A percentile compares a stretch with the other conserved stretches of the same genome.
phyloP scores from a whole-genome alignment of 257 asterid species.

The Solanum appendiculatum region DNA sequence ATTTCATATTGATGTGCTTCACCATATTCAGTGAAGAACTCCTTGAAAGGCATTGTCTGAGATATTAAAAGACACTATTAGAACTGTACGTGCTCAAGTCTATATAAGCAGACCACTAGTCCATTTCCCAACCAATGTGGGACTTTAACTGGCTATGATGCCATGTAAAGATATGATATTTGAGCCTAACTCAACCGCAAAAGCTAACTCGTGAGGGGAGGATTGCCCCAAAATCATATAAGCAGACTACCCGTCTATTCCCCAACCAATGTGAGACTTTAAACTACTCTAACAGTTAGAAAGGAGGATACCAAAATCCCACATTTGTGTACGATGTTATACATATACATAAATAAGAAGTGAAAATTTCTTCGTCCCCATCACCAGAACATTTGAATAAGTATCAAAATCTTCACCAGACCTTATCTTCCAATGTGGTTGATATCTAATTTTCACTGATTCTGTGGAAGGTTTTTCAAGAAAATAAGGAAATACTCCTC shows the following conservation, averaged over 20 bases:
- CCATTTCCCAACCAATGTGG: too few relatives aligned
- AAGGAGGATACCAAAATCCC: background rate
- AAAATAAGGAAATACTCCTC: background rate
- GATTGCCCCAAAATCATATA: background rate
- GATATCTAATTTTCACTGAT: too few relatives aligned
- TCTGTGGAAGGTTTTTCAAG: too few relatives aligned
- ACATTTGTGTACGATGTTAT: background rate
- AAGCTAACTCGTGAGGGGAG: background rate
- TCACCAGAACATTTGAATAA: too few relatives aligned
- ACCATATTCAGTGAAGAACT: conserved; percentile 91
- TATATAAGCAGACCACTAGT: too few relatives aligned
- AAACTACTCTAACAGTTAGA: background rate
- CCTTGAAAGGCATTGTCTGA: conserved; percentile 70
- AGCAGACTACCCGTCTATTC: background rate
- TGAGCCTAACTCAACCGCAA: too few relatives aligned
- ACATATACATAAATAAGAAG: too few relatives aligned
- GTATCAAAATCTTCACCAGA: too few relatives aligned
- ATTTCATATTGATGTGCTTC: conserved; percentile 85
- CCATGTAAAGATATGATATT: too few relatives aligned
- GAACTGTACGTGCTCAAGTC: too few relatives aligned
- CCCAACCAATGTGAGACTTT: background rate
- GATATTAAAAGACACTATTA: background rate
- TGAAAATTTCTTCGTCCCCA: too few relatives aligned
- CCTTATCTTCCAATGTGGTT: too few relatives aligned
- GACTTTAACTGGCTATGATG: background rate